Percentiles rank a stretch among this genome's conserved stretches.
Evolutionary conservation across 2,329 filamentous ascomycete genomes (phyloP).

Genomic region (Arthrobotrys iridis): DNA sequence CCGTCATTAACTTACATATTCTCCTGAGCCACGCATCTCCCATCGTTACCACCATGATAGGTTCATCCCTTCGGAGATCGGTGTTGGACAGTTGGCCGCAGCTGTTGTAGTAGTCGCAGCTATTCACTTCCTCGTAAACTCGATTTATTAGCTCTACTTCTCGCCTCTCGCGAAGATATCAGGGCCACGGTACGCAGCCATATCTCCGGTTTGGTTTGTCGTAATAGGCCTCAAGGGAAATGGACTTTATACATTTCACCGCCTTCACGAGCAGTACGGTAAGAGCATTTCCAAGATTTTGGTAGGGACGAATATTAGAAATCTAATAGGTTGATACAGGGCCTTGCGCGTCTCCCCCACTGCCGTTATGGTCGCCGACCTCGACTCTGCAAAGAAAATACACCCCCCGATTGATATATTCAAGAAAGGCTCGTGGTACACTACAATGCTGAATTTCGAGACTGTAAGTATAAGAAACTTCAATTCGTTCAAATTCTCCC

Average conservation of each 20-base stretch:
- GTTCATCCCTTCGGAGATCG: not conserved
- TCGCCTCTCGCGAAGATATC: slow-evolving; percentile 18
- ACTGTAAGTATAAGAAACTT: too few species aligned
- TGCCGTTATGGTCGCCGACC: slow-evolving; percentile 2
- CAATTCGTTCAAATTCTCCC: too few species aligned
- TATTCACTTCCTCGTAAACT: not conserved
- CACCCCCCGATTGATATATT: not conserved
- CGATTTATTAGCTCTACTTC: slow-evolving; percentile 25
- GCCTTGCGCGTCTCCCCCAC: slow-evolving; percentile 18
- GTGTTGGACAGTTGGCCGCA: not conserved
- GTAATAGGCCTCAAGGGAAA: not conserved
- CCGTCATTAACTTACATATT: too few species aligned
- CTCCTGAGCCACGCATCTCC: too few species aligned
- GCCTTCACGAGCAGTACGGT: slow-evolving; percentile 9
- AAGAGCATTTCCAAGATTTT: not conserved
- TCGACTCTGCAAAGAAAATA: slow-evolving; percentile 1
- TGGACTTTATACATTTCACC: not conserved
- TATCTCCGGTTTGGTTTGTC: not conserved
- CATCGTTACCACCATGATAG: too few species aligned
- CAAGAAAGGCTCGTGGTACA: not conserved
- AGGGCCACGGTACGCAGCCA: slow-evolving; percentile 23
- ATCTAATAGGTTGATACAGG: not conserved
- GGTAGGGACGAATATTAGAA: not conserved
- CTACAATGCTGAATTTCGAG: not conserved
- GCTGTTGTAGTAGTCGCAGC: not conserved